Percentiles rank a stretch among this genome's conserved stretches.
These are phyloP conservation scores for Mycena sanguinolenta DNA, from an alignment of 768 basidiomycete genomes.

Conservation along the genomic window DNA sequence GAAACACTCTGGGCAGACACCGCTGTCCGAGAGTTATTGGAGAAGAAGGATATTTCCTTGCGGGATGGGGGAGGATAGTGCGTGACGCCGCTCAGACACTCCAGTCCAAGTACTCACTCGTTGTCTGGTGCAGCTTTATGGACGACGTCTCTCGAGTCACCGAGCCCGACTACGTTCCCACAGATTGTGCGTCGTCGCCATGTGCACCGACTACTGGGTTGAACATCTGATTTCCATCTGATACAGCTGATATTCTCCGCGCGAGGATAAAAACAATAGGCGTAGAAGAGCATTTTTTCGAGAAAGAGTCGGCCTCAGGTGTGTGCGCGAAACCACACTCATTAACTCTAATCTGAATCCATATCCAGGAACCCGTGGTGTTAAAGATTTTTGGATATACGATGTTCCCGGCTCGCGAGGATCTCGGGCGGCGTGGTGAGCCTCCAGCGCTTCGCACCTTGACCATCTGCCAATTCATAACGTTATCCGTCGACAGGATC, in stretches of 20 bases:
- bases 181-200: conserved; percentile 62
- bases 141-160: conserved; percentile 76
- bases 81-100: conserved; percentile 42
- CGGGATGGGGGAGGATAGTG: conserved; percentile 79
- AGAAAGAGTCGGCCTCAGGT: conserved; percentile 64
- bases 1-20: conserved; percentile 72
- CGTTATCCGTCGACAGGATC: conserved; percentile 66
- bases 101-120: background rate
- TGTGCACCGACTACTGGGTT: background rate
- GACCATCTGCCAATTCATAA: background rate
- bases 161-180: conserved; percentile 67
- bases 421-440: conserved; percentile 47
- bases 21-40: conserved; percentile 65
- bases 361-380: conserved; percentile 35
- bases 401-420: conserved; percentile 33
- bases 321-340: conserved; percentile 2
- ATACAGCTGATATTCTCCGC: conserved; percentile 76
- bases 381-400: conserved; percentile 42
- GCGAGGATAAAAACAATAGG: conserved; percentile 82
- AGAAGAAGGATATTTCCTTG: conserved; percentile 63
- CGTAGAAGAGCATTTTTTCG: conserved; percentile 78
- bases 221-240: background rate
- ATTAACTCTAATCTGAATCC: background rate
- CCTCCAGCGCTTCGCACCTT: background rate
- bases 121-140: conserved; percentile 67